Percentiles rank a stretch among this genome's conserved stretches.
Conservation (phyloP, 2,329 filamentous ascomycete genomes). For the Cladosporium sp. region DNA sequence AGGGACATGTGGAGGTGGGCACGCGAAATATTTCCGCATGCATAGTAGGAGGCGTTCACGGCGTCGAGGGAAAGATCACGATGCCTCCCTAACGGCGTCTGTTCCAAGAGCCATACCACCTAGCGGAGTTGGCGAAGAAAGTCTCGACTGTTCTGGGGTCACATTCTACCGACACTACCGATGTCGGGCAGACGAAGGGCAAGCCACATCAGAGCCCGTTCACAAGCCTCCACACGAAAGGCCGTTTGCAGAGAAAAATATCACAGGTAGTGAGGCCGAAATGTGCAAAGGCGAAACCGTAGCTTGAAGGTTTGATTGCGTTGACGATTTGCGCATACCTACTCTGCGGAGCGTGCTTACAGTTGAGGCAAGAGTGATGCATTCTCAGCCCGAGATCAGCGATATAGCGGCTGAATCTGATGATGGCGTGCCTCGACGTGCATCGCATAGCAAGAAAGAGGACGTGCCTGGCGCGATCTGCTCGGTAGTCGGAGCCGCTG, state of each 20-base stretch:
- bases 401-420: slow-evolving; percentile 5
- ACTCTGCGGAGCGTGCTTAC: not conserved
- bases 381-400: slow-evolving; percentile 1
- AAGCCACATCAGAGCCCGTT: slow-evolving; percentile 16
- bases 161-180: slow-evolving; percentile 5
- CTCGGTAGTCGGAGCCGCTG: slow-evolving; percentile 11
- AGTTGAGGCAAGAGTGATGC: slow-evolving; percentile 1
- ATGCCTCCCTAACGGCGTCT: not conserved
- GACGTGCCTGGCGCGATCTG: slow-evolving; percentile 11
- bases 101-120: not conserved
- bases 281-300: not conserved
- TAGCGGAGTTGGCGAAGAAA: slow-evolving; percentile 1
- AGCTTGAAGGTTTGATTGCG: not conserved
- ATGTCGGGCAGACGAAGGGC: slow-evolving; percentile 14
- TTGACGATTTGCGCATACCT: not conserved
- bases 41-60: not conserved
- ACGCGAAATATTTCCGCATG: slow-evolving; percentile 5
- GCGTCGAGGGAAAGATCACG: not conserved
- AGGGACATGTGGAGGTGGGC: not conserved
- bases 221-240: slow-evolving; percentile 3
- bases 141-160: slow-evolving; percentile 18
- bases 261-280: not conserved
- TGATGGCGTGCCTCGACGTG: slow-evolving; percentile 18
- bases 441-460: not conserved
- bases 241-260: slow-evolving; percentile 19